A percentile compares a stretch with the other conserved stretches of the same genome.
These are phyloP conservation scores for Fusarium algeriense DNA, from an alignment of 2,329 filamentous ascomycete species.

Conservation along the genomic window DNA sequence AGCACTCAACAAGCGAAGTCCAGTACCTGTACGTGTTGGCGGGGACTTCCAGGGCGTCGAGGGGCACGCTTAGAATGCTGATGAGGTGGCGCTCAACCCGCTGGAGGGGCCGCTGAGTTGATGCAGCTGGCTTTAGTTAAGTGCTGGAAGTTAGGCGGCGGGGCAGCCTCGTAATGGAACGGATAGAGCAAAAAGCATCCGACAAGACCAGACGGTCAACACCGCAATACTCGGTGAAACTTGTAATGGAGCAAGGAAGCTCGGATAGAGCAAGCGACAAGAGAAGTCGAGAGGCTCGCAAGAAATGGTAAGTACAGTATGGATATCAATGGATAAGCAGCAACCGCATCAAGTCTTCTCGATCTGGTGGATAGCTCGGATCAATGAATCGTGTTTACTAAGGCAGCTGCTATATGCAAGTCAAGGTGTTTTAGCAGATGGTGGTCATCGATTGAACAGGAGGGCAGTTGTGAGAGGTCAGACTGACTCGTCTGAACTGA, in stretches of 20 bases:
- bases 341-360: background rate
- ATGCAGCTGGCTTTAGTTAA: slow-evolving; percentile 19
- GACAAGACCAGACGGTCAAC: slow-evolving; percentile 14
- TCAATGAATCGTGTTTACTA: slow-evolving; percentile 18
- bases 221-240: slow-evolving; percentile 33
- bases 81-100: slow-evolving; percentile 38
- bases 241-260: slow-evolving; percentile 10
- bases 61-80: slow-evolving; percentile 29
- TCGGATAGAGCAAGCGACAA: slow-evolving; percentile 15
- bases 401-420: background rate
- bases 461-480: slow-evolving; percentile 4
- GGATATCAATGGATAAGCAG: slow-evolving; percentile 7
- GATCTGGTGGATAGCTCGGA: slow-evolving; percentile 13
- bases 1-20: slow-evolving; percentile 1
- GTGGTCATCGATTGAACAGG: slow-evolving; percentile 37
- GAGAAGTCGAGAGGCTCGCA: background rate
- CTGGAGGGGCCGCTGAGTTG: slow-evolving; percentile 35
- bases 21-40: slow-evolving; percentile 29
- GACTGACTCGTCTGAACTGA: slow-evolving; percentile 32
- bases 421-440: slow-evolving; percentile 22
- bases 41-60: slow-evolving; percentile 17
- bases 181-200: slow-evolving; percentile 16
- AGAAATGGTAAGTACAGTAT: background rate
- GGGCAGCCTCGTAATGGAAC: slow-evolving; percentile 40
- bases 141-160: slow-evolving; percentile 30